phyloP scores from a whole-genome alignment of 495 filamentous ascomycete species.

The Penicillium lagena region DNA sequence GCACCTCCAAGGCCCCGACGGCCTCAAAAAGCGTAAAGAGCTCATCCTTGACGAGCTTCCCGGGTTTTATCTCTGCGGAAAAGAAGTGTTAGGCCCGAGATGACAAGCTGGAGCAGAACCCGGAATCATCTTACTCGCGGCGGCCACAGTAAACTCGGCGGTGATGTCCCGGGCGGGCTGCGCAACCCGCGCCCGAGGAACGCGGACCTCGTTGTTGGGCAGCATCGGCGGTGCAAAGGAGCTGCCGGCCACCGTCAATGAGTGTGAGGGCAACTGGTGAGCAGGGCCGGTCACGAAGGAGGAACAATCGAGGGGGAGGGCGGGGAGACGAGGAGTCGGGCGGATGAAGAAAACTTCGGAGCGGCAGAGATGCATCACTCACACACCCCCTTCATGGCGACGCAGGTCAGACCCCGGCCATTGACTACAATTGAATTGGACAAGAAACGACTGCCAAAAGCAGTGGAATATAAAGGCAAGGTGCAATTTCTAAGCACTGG shows the following conservation, averaged over 20 bases:
- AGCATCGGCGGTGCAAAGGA: constrained; percentile 15
- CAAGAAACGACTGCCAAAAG: neutral
- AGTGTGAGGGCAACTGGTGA: no score
- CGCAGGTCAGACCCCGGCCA: no score
- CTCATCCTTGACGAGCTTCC: constrained; percentile 89
- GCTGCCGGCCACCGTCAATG: no score
- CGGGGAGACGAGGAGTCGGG: constrained; percentile 7
- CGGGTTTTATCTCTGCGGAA: constrained; percentile 60
- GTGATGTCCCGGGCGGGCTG: constrained; percentile 67
- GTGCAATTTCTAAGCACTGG: constrained; percentile 24
- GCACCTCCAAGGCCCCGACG: constrained; percentile 89
- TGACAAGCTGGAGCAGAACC: neutral
- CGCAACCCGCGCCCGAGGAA: constrained; percentile 29
- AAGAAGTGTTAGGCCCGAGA: constrained; percentile 7
- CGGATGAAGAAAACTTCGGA: constrained; percentile 20
- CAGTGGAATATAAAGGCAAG: constrained; percentile 10
- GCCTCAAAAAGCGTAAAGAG: constrained; percentile 89
- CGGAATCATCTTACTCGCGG: constrained; percentile 50
- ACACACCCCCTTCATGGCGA: no score
- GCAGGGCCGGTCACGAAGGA: neutral
- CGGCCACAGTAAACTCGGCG: constrained; percentile 61
- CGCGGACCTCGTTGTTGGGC: constrained; percentile 31
- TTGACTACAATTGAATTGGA: no score
- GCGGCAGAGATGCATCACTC: constrained; percentile 1
- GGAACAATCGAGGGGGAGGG: constrained; percentile 12